A percentile compares a stretch with the other conserved stretches of the same genome.
Conservation (phyloP, 148 eudicot genomes). For the Cornus controversa region DNA sequence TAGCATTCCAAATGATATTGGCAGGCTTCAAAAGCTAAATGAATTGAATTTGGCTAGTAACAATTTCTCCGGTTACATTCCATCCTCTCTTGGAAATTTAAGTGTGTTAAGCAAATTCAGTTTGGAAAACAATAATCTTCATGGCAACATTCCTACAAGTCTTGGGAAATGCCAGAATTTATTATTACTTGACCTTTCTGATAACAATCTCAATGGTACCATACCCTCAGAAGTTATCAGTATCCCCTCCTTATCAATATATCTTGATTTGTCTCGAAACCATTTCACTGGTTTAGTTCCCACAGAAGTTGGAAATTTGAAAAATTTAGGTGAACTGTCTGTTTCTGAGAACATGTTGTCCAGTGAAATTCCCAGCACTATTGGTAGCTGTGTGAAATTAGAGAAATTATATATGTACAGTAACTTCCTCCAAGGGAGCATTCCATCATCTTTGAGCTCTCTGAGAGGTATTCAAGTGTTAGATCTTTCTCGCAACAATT, state of each 20-base stretch:
- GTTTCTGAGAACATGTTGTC: constrained; percentile 22
- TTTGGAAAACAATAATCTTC: constrained; percentile 16
- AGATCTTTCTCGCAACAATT: constrained; percentile 31
- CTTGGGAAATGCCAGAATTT: constrained; percentile 30
- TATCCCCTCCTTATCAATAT: constrained; percentile 3
- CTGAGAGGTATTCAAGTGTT: constrained; percentile 20
- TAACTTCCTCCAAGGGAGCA: constrained; percentile 31
- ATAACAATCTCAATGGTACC: constrained; percentile 24
- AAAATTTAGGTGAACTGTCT: constrained; percentile 13
- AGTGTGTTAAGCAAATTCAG: constrained; percentile 4
- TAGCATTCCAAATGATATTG: too few relatives aligned
- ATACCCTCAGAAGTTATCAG: constrained; percentile 29
- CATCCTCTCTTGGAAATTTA: constrained; percentile 27
- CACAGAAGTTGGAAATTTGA: constrained; percentile 23
- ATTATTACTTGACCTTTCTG: constrained; percentile 1
- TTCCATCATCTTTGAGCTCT: constrained; percentile 22
- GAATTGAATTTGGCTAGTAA: too few relatives aligned
- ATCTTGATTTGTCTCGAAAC: constrained; percentile 18
- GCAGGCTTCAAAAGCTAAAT: too few relatives aligned
- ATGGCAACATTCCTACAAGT: constrained; percentile 31
- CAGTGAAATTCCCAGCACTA: constrained; percentile 23
- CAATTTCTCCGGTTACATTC: too few relatives aligned
- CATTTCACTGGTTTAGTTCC: constrained; percentile 23
- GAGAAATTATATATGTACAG: constrained; percentile 8
- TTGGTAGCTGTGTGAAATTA: constrained; percentile 21